Conservation (phyloP, 495 filamentous ascomycete species). For the Lophiotrema nucula region DNA sequence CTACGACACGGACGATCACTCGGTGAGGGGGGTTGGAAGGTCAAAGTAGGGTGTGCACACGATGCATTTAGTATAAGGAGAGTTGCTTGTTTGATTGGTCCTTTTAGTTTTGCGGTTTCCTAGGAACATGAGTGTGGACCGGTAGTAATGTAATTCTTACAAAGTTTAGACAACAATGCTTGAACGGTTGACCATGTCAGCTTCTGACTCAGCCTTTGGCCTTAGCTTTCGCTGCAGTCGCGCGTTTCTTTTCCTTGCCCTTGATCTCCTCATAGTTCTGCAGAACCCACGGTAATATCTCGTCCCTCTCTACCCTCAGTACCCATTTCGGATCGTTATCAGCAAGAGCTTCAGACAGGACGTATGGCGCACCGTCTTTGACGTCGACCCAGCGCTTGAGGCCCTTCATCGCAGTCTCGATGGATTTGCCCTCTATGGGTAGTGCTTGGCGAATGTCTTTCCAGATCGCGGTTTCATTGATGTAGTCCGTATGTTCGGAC, state of each 20-base stretch:
- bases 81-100: no score
- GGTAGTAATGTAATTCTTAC: no score
- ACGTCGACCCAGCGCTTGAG: conserved; percentile 31
- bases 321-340: conserved; percentile 11
- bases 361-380: conserved; percentile 22
- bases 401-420: conserved; percentile 17
- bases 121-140: no score
- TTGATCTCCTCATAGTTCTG: conserved; percentile 23
- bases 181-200: no score
- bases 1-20: no score
- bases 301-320: not conserved
- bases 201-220: no score
- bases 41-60: no score
- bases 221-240: not conserved
- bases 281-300: conserved; percentile 20
- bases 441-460: conserved; percentile 18
- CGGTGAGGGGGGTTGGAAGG: no score
- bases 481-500: conserved; percentile 4
- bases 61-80: no score
- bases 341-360: not conserved
- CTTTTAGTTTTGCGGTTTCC: no score
- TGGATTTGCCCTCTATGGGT: conserved; percentile 7
- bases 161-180: no score
- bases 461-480: conserved; percentile 26
- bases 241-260: conserved; percentile 7